Evolutionary conservation across 2,329 filamentous ascomycete species (phyloP), one percentile per base, ranked within the genome.

Genomic region (Myriangium duriaei): DNA sequence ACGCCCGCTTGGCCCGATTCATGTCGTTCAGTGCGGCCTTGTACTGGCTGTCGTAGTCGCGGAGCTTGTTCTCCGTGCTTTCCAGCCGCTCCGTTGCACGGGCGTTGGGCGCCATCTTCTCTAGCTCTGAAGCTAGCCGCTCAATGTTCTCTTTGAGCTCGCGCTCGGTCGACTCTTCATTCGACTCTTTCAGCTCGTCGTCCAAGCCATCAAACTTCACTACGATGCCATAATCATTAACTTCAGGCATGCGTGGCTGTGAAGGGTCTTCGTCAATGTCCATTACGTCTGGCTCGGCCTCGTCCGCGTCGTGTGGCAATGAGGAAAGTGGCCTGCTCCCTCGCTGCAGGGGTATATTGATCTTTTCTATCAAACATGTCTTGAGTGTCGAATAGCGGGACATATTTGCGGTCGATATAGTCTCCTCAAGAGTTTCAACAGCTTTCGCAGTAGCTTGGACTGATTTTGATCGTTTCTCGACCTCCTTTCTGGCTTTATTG

Each of bases 21-120:
- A 39, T 39, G 17, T 39, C 36, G 12, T 32, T 32, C 16, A 39
- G 30, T 39, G 83, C 81, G 15, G 75, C 71, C 34, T 72, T 72
- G 49, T 86, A 82, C 2, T 88, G 82, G 46, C 84, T 76, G 48
- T 93, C 85, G 53, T 87, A 96, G 49, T 95, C 87, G 46, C 83
- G 79, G 15, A 95, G 77, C 43, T 87, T 79, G 36, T 76, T 72
- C 57, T 93, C 82, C 6, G 93, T 87, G 14, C 77, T 79, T 54
- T 91, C 83, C 4, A 98, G 70, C 34, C 88, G 82, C 54, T 96
- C 86, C 60, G 87, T 85, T 6, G 88, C 91, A 50, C 88, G 84
- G 76, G 94, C 92, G 59, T 98, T 96, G 16, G 91, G 91, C 44
- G 91, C 87, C 59, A 96, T 79, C 61, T 94, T 94, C 55, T 94